These are phyloP conservation scores for Rhizopogon sp. DNA, from an alignment of 768 basidiomycete species.

Conservation along the genomic window DNA sequence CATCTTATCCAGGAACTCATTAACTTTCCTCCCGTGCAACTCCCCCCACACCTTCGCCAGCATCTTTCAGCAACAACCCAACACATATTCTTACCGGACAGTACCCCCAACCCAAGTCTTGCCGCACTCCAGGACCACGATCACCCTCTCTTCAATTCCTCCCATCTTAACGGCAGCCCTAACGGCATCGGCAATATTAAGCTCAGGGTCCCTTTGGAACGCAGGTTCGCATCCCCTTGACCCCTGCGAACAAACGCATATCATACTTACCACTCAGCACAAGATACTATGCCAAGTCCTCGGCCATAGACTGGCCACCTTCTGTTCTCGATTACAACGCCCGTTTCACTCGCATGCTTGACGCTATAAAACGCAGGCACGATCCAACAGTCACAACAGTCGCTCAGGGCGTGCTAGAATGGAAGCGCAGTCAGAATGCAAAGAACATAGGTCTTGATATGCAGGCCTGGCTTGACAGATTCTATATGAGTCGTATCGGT, in stretches of 20 bases:
- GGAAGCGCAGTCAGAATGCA: conserved; percentile 75
- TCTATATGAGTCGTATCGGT: conserved; percentile 93
- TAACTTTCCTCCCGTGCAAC: conserved; percentile 71
- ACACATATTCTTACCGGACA: conserved; percentile 56
- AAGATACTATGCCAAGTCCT: conserved; percentile 84
- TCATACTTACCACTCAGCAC: neutral
- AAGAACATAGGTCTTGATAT: conserved; percentile 79
- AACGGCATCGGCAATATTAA: conserved; percentile 43
- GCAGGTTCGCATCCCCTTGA: conserved; percentile 48
- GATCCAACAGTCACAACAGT: conserved; percentile 98
- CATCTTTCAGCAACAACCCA: conserved; percentile 42
- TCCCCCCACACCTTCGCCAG: conserved; percentile 64
- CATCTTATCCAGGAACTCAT: conserved; percentile 69
- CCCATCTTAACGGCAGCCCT: conserved; percentile 25
- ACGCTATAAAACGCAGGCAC: conserved; percentile 89
- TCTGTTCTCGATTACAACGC: conserved; percentile 92
- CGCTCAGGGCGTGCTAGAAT: conserved; percentile 93
- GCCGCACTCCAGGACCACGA: conserved; percentile 14
- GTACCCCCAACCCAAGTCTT: conserved; percentile 75
- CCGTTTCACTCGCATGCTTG: conserved; percentile 81
- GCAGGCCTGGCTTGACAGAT: conserved; percentile 94
- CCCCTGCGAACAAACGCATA: neutral
- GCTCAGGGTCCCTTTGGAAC: conserved; percentile 78
- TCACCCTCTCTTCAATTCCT: conserved; percentile 9
- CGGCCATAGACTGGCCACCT: conserved; percentile 75